Conservation (phyloP, 306 rosid species). For the Morella rubra region DNA sequence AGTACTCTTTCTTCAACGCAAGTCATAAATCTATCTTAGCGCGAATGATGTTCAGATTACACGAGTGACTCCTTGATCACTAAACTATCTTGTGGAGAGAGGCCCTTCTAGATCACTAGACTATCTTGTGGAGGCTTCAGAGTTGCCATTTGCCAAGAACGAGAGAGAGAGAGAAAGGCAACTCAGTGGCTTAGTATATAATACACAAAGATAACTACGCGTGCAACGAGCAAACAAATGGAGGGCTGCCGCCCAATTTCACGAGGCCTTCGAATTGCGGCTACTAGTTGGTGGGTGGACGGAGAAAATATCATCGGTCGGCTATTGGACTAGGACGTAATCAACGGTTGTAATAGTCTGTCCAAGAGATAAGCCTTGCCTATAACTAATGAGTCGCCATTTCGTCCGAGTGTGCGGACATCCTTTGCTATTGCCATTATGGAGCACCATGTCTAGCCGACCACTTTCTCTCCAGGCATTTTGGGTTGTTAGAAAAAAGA, state of each 20-base stretch:
- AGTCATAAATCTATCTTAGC: too few relatives aligned
- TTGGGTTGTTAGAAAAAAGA: neutral
- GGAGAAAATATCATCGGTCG: neutral
- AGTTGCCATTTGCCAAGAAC: neutral
- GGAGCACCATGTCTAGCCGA: neutral
- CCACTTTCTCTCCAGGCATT: neutral
- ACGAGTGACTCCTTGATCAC: too few relatives aligned
- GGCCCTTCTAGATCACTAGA: too few relatives aligned
- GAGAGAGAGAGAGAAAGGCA: neutral
- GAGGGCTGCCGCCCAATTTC: neutral
- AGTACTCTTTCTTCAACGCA: too few relatives aligned
- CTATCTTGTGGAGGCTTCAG: too few relatives aligned
- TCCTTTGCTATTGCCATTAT: too few relatives aligned
- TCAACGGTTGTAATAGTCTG: neutral
- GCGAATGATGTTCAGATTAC: too few relatives aligned
- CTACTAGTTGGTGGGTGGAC: neutral
- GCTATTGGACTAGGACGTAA: too few relatives aligned
- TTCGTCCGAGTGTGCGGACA: too few relatives aligned
- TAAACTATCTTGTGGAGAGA: too few relatives aligned
- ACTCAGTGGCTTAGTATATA: neutral
- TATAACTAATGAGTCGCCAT: neutral
- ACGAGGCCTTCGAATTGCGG: neutral
- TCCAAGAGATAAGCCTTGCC: neutral
- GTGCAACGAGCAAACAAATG: neutral
- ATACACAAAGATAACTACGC: too few relatives aligned